These are phyloP conservation scores for Gomphus sp. DNA, from an alignment of 1,284 basidiomycete genomes.

Conservation along the genomic window DNA sequence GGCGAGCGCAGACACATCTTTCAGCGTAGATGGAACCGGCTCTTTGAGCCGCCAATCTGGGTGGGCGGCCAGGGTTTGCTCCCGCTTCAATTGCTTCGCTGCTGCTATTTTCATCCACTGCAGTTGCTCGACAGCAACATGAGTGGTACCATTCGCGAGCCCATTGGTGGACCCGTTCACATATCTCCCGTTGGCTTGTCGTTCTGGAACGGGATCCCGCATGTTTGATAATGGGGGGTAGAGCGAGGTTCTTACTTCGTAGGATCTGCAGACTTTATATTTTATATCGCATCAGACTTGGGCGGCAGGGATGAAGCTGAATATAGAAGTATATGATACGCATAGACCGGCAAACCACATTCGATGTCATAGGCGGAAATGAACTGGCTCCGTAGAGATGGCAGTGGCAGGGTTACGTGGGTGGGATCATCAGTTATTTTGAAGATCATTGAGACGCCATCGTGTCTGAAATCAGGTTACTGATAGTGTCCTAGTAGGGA, in stretches of 20 bases:
- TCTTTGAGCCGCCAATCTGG: conserved; percentile 24
- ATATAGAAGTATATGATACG: not conserved
- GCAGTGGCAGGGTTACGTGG: not conserved
- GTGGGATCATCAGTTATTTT: not conserved
- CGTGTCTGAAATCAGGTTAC: not conserved
- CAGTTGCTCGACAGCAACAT: conserved; percentile 1
- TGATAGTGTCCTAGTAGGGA: not conserved
- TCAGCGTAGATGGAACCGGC: conserved; percentile 15
- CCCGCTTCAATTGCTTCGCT: conserved; percentile 17
- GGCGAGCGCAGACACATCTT: conserved; percentile 24
- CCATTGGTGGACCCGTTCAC: not conserved
- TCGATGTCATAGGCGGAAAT: not conserved
- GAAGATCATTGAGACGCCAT: not conserved
- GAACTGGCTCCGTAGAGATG: not conserved
- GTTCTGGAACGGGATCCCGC: not conserved
- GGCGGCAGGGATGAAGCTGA: not conserved
- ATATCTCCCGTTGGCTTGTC: not conserved
- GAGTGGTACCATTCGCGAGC: not conserved
- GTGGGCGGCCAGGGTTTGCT: conserved; percentile 20
- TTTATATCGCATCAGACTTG: not conserved
- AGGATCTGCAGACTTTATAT: conserved; percentile 1
- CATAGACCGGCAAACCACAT: not conserved
- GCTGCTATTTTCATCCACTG: conserved; percentile 10
- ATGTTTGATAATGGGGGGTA: not conserved
- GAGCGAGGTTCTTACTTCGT: not conserved